Evolutionary conservation across 495 filamentous ascomycete species (phyloP).

Genomic region (Aspergillus nidulans): DNA sequence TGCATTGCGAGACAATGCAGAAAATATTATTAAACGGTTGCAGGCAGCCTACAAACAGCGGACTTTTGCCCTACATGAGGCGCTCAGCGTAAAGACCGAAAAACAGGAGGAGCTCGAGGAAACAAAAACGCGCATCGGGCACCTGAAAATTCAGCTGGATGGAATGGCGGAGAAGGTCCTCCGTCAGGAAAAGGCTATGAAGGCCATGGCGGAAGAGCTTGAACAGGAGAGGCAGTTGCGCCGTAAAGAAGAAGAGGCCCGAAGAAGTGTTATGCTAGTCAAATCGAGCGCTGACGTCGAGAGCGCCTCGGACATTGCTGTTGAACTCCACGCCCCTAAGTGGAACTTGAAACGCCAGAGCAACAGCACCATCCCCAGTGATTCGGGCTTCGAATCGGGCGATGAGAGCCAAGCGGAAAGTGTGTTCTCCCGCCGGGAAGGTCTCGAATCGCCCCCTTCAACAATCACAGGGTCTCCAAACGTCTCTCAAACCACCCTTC

Average conservation of each 20-base stretch:
- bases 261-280: constrained; percentile 33
- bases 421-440: constrained; percentile 58
- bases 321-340: constrained; percentile 47
- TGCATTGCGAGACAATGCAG: constrained; percentile 63
- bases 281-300: constrained; percentile 30
- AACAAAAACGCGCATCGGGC: constrained; percentile 58
- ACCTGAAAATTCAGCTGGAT: constrained; percentile 71
- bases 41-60: constrained; percentile 69
- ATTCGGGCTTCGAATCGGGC: constrained; percentile 53
- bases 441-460: constrained; percentile 44
- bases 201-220: constrained; percentile 59
- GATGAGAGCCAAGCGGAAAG: constrained; percentile 56
- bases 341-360: constrained; percentile 48
- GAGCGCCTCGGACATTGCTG: constrained; percentile 48
- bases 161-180: constrained; percentile 65
- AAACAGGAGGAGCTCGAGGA: constrained; percentile 71
- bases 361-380: constrained; percentile 47
- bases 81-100: constrained; percentile 58
- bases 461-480: constrained; percentile 42
- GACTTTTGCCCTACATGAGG: constrained; percentile 53
- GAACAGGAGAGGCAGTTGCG: constrained; percentile 54
- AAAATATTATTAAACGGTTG: constrained; percentile 57
- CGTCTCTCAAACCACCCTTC: constrained; percentile 34
- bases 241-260: constrained; percentile 49
- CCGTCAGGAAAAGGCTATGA: constrained; percentile 62